Base-by-base conservation (phyloP, 2,329 filamentous ascomycete species). In the Colletotrichum echinochloae region DNA sequence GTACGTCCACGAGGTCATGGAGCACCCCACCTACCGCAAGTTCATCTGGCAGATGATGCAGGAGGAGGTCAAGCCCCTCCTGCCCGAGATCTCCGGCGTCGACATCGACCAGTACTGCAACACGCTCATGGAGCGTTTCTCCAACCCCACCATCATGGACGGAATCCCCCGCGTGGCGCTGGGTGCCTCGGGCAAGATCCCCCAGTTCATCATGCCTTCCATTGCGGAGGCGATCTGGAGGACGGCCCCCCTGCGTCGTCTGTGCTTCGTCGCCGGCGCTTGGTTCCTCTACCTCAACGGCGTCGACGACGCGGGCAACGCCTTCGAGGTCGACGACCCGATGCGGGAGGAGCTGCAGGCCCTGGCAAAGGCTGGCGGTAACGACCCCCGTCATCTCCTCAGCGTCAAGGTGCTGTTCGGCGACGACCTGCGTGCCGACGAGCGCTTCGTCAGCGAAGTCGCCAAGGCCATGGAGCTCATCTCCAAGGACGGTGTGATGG, bases 11-110 rank as follows among this genome's bases (percentile, higher is more conserved):
- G 85, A 87, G 76, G 85, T 86, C 55, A 84, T 87, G 80, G 79
- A 82, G 76, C 74, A 87, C 79, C 82, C 83, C 1, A 55, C 82
- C 16, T 85, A 83, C 79, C 76, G 78, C 79, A 80, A 82, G 73
- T 85, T 85, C 72, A 77, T 87, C 54, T 84, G 81, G 81, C 82
- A 86, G 77, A 86, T 87, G 84, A 87, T 87, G 85, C 84, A 87
- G 72, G 74, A 85, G 48, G 85, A 87, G 77, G 85, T 87, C 66
- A 86, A 86, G 79, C 85, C 85, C 0, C 79, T 85, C 20, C 78
- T 87, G 44, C 85, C 85, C 28, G 81, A 80, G 9, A 87, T 87
- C 46, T 79, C 81, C 0, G 85, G 84, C 46, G 84, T 87, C 70
- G 77, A 85, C 74, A 83, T 87, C 61, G 84, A 87, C 73, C 73